Base-by-base conservation (phyloP, 2,329 filamentous ascomycete genomes). In the Penicillium janthinellum region DNA sequence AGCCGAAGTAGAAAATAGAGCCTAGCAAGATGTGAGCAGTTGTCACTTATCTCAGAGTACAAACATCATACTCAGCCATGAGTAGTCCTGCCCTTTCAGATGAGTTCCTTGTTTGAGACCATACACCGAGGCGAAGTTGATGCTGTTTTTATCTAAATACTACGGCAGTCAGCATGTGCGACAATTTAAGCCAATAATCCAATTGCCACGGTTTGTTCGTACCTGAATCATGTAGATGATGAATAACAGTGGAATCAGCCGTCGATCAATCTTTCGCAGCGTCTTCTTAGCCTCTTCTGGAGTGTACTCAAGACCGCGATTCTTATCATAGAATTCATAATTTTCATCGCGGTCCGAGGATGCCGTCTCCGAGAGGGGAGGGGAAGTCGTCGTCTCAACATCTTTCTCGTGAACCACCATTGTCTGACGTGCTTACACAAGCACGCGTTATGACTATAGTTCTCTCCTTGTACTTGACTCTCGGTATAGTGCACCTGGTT, bases 141-240 rank as follows among this genome's bases (percentile, higher is more conserved):
- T 71, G 59, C 84, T 84, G 5, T 82, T 82, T 69, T 88, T 88
- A 69, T 88, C 85, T 75, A 87, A 48, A 20, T 71, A 71, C 66
- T 71, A 51, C 15, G 12, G 14, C 11, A 14, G 37, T 64, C 14
- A 65, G 37, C 11, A 44, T 34, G 17, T 7, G 17, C 34, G 14
- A 25, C 25, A 25, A 25, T 25, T 25, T 8, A 54, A n/a, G 2
- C 37, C 31, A 17, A 22, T 5, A 17, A 4, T 44, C 20, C 41
- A 28, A 6, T 28, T 1, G 34, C 25, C n/a, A 3, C 22, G 6
- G 31, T 17, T 6, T 31, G 17, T 28, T 3, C 54, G 82, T 60
- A 86, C 86, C 69, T 86, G 84, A 60, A 88, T 70, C 73, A 83
- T 82, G 67, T 87, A 87, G 0, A 83, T 86, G 31, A 83, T 64